Evolutionary conservation across 495 filamentous ascomycete species (phyloP).

Genomic region (Talaromyces ruber): DNA sequence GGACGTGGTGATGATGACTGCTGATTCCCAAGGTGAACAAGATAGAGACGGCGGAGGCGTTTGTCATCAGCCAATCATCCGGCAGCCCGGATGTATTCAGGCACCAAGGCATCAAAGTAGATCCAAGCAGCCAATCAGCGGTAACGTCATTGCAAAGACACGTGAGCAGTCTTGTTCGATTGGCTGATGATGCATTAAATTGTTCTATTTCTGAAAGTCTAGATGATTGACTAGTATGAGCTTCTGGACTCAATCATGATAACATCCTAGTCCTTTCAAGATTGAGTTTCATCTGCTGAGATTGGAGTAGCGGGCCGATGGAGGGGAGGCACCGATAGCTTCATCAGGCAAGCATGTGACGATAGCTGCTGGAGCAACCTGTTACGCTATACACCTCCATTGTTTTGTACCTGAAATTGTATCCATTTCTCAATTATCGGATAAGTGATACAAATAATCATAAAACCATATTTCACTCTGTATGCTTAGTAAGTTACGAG

Average conservation of each 20-base stretch:
- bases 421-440: background rate
- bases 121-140: background rate
- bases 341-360: background rate
- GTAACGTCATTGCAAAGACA: background rate
- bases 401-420: background rate
- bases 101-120: background rate
- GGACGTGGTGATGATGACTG: background rate
- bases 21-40: background rate
- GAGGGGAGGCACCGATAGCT: background rate
- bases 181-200: background rate
- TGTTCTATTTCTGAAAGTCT: background rate
- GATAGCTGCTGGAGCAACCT: background rate
- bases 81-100: background rate
- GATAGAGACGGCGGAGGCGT: background rate
- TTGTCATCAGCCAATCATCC: background rate
- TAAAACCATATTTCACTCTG: background rate
- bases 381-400: background rate
- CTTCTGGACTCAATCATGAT: background rate
- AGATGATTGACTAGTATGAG: background rate
- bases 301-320: background rate
- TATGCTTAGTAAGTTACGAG: background rate
- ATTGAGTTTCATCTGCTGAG: background rate
- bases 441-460: background rate
- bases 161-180: background rate
- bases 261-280: background rate